Conservation (phyloP, 2,329 filamentous ascomycete species). For the Blastomyces percursus region DNA sequence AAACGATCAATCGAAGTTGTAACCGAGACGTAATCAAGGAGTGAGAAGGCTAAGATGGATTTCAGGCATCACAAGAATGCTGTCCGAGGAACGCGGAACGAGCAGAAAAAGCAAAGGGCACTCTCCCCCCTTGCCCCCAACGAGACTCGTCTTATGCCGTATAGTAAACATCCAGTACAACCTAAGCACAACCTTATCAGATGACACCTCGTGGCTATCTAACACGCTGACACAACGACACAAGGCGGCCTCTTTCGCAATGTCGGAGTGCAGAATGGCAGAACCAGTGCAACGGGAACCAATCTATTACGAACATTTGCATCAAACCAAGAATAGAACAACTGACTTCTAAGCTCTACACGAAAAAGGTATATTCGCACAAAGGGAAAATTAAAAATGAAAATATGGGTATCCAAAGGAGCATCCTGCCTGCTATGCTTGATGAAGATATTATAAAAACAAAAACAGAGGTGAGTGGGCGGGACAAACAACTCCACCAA, state of each 20-base stretch:
- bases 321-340: not conserved
- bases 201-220: not conserved
- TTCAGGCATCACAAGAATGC: not conserved
- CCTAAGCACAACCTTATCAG: not conserved
- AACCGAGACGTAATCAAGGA: not conserved
- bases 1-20: not conserved
- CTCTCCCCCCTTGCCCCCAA: not conserved
- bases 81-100: not conserved
- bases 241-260: not conserved
- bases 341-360: slow-evolving; percentile 2
- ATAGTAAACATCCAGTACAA: not conserved
- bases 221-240: slow-evolving; percentile 6
- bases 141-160: not conserved
- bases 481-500: slow-evolving; percentile 7
- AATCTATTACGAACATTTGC: not conserved
- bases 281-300: not conserved
- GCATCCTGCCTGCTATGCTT: not conserved
- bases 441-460: not conserved
- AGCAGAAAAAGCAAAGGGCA: not conserved
- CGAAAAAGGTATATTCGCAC: not conserved
- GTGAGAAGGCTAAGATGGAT: not conserved
- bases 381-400: not conserved
- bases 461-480: not conserved
- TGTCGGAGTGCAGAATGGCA: not conserved
- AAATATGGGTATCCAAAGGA: not conserved